These are phyloP conservation scores for Boletus reticulatus DNA, from an alignment of 768 basidiomycete species.

Conservation along the genomic window DNA sequence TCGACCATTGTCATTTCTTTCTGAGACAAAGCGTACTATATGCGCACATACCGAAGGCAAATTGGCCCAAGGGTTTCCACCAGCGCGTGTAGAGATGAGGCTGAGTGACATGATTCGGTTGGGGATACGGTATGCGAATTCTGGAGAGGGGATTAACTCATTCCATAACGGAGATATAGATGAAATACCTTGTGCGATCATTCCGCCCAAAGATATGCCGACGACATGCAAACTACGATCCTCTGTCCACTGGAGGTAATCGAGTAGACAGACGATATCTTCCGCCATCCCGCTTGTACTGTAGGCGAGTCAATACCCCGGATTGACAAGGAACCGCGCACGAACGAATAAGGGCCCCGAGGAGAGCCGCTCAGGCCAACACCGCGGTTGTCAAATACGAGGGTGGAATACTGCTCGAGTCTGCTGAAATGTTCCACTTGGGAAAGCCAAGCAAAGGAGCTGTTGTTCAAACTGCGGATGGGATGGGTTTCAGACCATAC, in stretches of 20 bases:
- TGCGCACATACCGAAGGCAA: constrained; percentile 54
- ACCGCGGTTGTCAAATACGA: constrained; percentile 85
- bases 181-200: constrained; percentile 71
- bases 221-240: constrained; percentile 65
- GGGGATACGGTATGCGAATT: constrained; percentile 65
- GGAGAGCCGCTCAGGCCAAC: constrained; percentile 75
- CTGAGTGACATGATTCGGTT: constrained; percentile 65
- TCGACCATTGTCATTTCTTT: not conserved
- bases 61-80: constrained; percentile 54
- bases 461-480: constrained; percentile 52
- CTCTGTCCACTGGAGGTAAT: constrained; percentile 70
- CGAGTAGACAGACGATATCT: constrained; percentile 63
- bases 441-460: constrained; percentile 57
- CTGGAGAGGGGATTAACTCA: constrained; percentile 34
- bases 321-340: not conserved
- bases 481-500: constrained; percentile 3
- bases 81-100: constrained; percentile 69
- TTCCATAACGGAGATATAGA: not conserved
- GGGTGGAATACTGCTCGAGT: constrained; percentile 51
- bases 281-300: constrained; percentile 80
- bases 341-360: constrained; percentile 74
- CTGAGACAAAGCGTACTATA: not conserved
- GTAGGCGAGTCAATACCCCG: not conserved
- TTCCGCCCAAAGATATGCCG: constrained; percentile 76
- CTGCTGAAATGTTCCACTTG: constrained; percentile 66